Base-by-base conservation (phyloP, 805 yeast species). In the Saccharomycopsis sp. region DNA sequence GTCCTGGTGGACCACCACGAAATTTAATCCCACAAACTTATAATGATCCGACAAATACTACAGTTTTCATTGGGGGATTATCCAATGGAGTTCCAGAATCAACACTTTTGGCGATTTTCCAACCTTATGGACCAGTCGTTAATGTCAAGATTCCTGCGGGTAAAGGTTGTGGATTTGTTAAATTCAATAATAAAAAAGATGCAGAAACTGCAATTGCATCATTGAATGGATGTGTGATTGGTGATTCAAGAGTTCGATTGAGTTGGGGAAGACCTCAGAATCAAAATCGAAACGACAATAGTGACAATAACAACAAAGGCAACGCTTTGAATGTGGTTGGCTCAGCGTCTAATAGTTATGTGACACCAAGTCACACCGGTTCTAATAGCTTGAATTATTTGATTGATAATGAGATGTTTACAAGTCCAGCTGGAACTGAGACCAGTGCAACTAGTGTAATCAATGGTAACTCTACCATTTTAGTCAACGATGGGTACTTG, bases 161-260 rank as follows among this genome's bases (percentile, higher is more conserved):
- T 11, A 84, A 83, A 57, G 83, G 84, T 48, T 82, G 90, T 64
- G 94, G 89, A 1, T 82, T 83, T 60, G 80, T 84, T 45, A 79
- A 77, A 56, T 84, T 77, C 58, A 65, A 74, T n/a, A 66, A 68
- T 28, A 66, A 85, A 50, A 80, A 75, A 54, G 85, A 81, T 54
- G 93, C 93, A 1, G 86, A 82, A 59, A 79, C 76, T 33, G 87
- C 94, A 4, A 81, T 84, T 44, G 73, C 77, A 33, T 80, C 81
- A 3, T 77, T 84, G 84, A 87, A 84, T 60, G 94, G 94, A 1
- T 83, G 77, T 57, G 67, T 77, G 20, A 76, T 84, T 49, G 82
- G 81, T n/a, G 89, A 88, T 2, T 74, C 79, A 43, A 70, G 89
- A 48, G 78, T 84, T 20, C 64, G 89, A 51, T 63, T 84, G 41